These are phyloP conservation scores for Kernera saxatilis DNA, from an alignment of 345 rosid genomes.

Conservation along the genomic window DNA sequence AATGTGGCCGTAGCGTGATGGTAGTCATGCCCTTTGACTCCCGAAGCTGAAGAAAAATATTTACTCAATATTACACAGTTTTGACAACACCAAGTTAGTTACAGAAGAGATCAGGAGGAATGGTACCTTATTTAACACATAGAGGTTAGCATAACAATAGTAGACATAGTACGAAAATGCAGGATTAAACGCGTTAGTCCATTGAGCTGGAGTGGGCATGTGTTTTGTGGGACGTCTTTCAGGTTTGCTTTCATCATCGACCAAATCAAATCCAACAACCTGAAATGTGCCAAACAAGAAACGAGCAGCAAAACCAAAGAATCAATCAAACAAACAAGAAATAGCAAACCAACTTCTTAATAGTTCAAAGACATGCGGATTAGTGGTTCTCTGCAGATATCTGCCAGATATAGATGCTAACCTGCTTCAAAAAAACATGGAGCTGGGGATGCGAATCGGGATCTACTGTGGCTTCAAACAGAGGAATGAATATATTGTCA, in stretches of 20 bases:
- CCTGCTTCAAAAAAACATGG: constrained; percentile 97
- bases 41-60: constrained; percentile 65
- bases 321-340: background rate
- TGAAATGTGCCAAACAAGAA: constrained; percentile 30
- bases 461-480: constrained; percentile 95
- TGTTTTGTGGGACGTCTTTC: constrained; percentile 99
- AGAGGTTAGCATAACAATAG: constrained; percentile 93
- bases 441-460: constrained; percentile 99
- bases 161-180: constrained; percentile 92
- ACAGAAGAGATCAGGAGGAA: background rate
- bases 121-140: constrained; percentile 85
- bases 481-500: constrained; percentile 94
- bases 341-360: background rate
- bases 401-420: constrained; percentile 25
- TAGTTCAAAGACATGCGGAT: background rate
- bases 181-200: constrained; percentile 97
- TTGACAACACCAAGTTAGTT: background rate
- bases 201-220: constrained; percentile 99
- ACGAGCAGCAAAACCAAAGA: background rate
- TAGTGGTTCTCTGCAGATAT: background rate
- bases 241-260: constrained; percentile 99
- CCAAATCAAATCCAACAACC: constrained; percentile 99
- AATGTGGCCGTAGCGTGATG: constrained; percentile 90
- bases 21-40: constrained; percentile 99
- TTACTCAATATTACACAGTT: constrained; percentile 1